Percentiles rank a stretch among this genome's conserved stretches.
These are phyloP conservation scores for Crithidia brevicula DNA, from an alignment of 208 protist genomes.

Conservation along the genomic window DNA sequence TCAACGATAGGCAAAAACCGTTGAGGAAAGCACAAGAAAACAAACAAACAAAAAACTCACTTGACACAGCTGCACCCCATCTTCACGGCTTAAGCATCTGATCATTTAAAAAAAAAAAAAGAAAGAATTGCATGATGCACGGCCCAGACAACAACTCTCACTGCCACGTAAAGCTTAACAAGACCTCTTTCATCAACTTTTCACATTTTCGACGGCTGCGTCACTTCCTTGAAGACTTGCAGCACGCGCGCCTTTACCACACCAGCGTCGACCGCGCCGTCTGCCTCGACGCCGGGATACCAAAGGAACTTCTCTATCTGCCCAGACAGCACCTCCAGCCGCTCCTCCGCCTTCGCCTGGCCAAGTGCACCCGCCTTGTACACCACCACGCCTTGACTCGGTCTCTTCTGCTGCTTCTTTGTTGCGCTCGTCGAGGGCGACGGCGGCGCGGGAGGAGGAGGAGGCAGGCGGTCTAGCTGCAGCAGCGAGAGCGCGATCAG, in stretches of 20 bases:
- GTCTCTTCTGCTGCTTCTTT: background rate
- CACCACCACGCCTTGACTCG: constrained; percentile 7
- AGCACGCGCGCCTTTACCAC: constrained; percentile 27
- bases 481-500: constrained; percentile 29
- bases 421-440: background rate
- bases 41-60: too few species aligned
- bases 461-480: constrained; percentile 12
- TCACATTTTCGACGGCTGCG: constrained; percentile 32
- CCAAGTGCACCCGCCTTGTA: constrained; percentile 20
- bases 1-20: too few species aligned
- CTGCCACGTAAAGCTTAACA: too few species aligned
- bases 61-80: too few species aligned
- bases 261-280: constrained; percentile 5
- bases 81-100: too few species aligned
- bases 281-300: constrained; percentile 18
- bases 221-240: constrained; percentile 25
- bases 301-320: constrained; percentile 37
- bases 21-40: too few species aligned
- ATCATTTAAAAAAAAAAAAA: too few species aligned
- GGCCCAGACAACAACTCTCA: too few species aligned
- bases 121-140: too few species aligned
- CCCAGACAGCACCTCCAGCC: constrained; percentile 24
- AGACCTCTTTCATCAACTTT: background rate
- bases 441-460: background rate
- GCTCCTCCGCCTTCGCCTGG: constrained; percentile 21